Evolutionary conservation across 176 grass and related monocot genomes (phyloP).

Genomic region (Pharus latifolius): DNA sequence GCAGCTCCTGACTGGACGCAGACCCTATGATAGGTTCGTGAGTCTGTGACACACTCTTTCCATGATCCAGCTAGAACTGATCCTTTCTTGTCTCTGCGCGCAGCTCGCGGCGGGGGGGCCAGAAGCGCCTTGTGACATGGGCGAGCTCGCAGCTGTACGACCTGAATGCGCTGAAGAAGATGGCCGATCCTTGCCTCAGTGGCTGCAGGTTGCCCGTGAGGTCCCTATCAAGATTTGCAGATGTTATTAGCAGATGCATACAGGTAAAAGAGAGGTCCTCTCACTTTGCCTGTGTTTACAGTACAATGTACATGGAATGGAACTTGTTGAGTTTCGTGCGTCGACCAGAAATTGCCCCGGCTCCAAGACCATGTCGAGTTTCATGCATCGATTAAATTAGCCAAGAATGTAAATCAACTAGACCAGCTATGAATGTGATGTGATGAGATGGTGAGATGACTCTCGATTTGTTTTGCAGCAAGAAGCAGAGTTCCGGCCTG

Average conservation of each 20-base stretch:
- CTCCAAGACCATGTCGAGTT: no score
- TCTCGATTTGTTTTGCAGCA: no score
- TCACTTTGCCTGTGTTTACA: no score
- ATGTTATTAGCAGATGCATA: conserved; percentile 51
- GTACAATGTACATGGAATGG: no score
- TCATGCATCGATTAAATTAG: no score
- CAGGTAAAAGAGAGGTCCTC: conserved; percentile 28
- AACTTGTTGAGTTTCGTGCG: no score
- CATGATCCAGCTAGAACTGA: not conserved
- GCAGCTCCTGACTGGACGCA: conserved; percentile 56
- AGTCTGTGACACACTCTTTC: not conserved
- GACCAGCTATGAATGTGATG: no score
- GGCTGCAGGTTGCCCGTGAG: conserved; percentile 3
- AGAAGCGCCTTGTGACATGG: conserved; percentile 48
- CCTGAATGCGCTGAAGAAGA: conserved; percentile 33
- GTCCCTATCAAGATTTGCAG: conserved; percentile 58
- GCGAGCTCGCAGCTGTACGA: conserved; percentile 45
- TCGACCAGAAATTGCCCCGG: no score
- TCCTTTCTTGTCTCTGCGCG: no score
- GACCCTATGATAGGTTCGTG: conserved; percentile 34
- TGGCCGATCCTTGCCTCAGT: conserved; percentile 37
- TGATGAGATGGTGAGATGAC: no score
- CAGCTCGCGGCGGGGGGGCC: conserved; percentile 10
- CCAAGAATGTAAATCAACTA: no score
- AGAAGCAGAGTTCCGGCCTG: conserved; percentile 44